These are phyloP conservation scores for Luffa aegyptiaca DNA, from an alignment of 306 rosid genomes.

Conservation along the genomic window DNA sequence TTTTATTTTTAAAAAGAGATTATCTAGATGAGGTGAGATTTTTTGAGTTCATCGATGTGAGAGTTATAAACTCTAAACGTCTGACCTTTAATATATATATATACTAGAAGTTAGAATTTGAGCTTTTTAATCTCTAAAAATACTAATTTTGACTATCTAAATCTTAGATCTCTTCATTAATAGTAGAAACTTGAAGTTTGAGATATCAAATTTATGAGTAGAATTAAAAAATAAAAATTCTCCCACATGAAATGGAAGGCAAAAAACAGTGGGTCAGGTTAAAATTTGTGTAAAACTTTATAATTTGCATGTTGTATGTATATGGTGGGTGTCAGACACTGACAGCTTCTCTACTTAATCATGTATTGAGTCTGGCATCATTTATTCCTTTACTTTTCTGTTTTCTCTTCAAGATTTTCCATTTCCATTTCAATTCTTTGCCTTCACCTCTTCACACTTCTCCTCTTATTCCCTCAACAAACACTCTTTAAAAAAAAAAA, in stretches of 20 bases:
- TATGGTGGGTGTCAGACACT: slow-evolving; percentile 40
- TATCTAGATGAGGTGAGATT: too few relatives aligned
- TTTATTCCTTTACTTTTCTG: slow-evolving; percentile 13
- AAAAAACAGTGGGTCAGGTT: slow-evolving; percentile 25
- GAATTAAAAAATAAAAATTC: background rate
- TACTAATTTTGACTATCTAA: too few relatives aligned
- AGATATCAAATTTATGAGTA: background rate
- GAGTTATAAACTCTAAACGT: too few relatives aligned
- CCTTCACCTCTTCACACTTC: background rate
- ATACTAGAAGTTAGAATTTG: too few relatives aligned
- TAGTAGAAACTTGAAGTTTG: too few relatives aligned
- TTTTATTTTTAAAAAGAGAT: too few relatives aligned
- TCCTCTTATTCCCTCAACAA: background rate
- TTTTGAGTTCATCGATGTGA: too few relatives aligned
- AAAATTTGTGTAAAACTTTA: background rate
- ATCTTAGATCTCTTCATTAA: too few relatives aligned
- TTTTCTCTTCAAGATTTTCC: slow-evolving; percentile 1
- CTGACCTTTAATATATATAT: too few relatives aligned
- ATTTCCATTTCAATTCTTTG: background rate
- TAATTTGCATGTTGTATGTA: background rate
- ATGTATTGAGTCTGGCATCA: slow-evolving; percentile 30
- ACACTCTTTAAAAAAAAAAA: background rate
- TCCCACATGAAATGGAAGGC: background rate
- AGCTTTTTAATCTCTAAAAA: too few relatives aligned
- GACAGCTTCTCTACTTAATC: slow-evolving; percentile 54